Base-by-base conservation (phyloP, 2,329 filamentous ascomycete genomes). In the Ceratocystis variospora region DNA sequence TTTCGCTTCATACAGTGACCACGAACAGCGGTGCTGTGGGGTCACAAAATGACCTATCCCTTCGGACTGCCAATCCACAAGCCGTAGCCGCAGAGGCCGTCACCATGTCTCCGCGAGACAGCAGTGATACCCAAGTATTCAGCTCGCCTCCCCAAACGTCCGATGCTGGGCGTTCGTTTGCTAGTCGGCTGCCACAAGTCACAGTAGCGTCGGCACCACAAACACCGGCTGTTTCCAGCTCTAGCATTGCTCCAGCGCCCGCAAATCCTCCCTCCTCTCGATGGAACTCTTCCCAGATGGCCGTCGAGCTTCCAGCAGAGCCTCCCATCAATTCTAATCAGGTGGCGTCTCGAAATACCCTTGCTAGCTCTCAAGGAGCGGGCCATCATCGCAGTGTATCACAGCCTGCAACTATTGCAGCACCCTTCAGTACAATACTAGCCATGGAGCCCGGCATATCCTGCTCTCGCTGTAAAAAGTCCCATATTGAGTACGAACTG, bases 401-500 rank as follows among this genome's bases (percentile, higher is more conserved):
- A 5, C 53, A 59, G 37, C 63, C 63, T 17, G 44, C 63, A 19
- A 28, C 22, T 19, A 31, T 37, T 10, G n/a, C 22, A 31, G 15
- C 63, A 8, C 17, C 53, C 22, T 37, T 22, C 17, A 10, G 10
- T 31, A 46, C 48, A 4, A 61, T 37, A 22, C 17, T 53, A 17
- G 53, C 61, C 7, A 50, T 53, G 10, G 90, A 95, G 72, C 90
- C 91, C 0, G 84, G 83, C 0, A 83, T 96, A 63, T 80, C 79
- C 7, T 96, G 93, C 73, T 82, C 85, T 46, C 79, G 83, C 8
- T 97, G 93, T 73, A 77, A 79, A 22, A 87, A 82, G 69, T 72
- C 79, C 5, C 83, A 91, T 68, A 92, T 96, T 46, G 87, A 96
- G 73, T 90, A 96, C 71, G 85, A 90, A 7, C 77, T 96, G 1